These are phyloP conservation scores for Brasilioporus rufonigricans DNA, from an alignment of 768 basidiomycete genomes.

Conservation along the genomic window DNA sequence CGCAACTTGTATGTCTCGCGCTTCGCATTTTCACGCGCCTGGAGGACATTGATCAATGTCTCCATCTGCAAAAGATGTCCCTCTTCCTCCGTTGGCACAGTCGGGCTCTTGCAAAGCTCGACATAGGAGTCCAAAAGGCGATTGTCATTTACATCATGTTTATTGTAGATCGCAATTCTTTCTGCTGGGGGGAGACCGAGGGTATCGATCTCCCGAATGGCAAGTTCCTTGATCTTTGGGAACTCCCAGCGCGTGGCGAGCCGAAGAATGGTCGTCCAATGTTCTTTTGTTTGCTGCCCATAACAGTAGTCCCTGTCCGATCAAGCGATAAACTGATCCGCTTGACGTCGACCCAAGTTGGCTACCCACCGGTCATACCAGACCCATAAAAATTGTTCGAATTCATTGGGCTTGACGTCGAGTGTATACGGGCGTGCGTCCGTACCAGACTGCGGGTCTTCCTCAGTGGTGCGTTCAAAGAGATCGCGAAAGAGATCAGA, in stretches of 20 bases:
- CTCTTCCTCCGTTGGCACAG: conserved; percentile 51
- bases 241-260: conserved; percentile 60
- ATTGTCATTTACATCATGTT: conserved; percentile 46
- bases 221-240: conserved; percentile 45
- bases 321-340: not conserved
- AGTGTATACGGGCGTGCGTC: conserved; percentile 46
- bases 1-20: conserved; percentile 36
- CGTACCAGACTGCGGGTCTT: conserved; percentile 28
- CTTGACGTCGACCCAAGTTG: not conserved
- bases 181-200: conserved; percentile 46
- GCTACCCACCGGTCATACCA: conserved; percentile 53
- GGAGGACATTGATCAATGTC: conserved; percentile 50
- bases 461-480: conserved; percentile 31
- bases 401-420: conserved; percentile 41
- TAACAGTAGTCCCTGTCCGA: conserved; percentile 49
- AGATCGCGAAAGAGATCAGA: conserved; percentile 42
- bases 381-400: conserved; percentile 52
- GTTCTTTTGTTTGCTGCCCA: conserved; percentile 45
- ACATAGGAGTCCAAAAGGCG: conserved; percentile 53
- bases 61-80: conserved; percentile 54
- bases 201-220: conserved; percentile 54
- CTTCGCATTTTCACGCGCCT: conserved; percentile 48
- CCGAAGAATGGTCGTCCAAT: conserved; percentile 54
- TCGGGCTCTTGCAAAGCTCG: conserved; percentile 50
- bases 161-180: conserved; percentile 56